Percentiles rank a stretch among this genome's conserved stretches.
These are phyloP conservation scores for Fusarium agapanthi DNA, from an alignment of 2,329 filamentous ascomycete species.

Conservation along the genomic window DNA sequence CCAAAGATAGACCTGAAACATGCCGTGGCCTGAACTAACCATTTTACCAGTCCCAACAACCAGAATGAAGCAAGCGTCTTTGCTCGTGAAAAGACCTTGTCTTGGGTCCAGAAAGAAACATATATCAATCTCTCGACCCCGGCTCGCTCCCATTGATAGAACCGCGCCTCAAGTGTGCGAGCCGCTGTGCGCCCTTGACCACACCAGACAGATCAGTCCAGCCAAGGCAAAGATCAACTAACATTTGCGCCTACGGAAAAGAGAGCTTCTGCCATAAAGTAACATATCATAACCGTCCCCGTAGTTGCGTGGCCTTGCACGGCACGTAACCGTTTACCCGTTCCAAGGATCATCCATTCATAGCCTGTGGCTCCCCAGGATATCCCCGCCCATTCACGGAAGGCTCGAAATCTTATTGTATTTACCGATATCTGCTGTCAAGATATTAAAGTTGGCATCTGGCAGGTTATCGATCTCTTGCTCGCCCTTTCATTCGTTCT, in stretches of 20 bases:
- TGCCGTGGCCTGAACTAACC: neutral
- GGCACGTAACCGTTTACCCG: conserved; percentile 31
- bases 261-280: conserved; percentile 8
- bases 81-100: neutral
- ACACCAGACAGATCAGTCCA: conserved; percentile 4
- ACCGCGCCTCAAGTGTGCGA: conserved; percentile 14
- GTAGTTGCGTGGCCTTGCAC: conserved; percentile 34
- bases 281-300: neutral
- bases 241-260: conserved; percentile 5
- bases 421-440: neutral
- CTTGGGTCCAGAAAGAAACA: neutral
- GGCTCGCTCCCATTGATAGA: conserved; percentile 38
- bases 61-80: conserved; percentile 12
- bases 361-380: conserved; percentile 26
- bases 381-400: conserved; percentile 15
- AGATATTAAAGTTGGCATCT: neutral
- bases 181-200: conserved; percentile 11
- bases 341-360: conserved; percentile 28
- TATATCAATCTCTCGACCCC: conserved; percentile 1
- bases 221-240: conserved; percentile 4
- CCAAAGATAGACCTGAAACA: conserved; percentile 1
- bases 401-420: conserved; percentile 17
- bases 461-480: neutral
- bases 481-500: conserved; percentile 2
- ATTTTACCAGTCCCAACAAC: neutral